Base-by-base conservation (phyloP, 2,329 filamentous ascomycete species). In the Botrytis aclada region DNA sequence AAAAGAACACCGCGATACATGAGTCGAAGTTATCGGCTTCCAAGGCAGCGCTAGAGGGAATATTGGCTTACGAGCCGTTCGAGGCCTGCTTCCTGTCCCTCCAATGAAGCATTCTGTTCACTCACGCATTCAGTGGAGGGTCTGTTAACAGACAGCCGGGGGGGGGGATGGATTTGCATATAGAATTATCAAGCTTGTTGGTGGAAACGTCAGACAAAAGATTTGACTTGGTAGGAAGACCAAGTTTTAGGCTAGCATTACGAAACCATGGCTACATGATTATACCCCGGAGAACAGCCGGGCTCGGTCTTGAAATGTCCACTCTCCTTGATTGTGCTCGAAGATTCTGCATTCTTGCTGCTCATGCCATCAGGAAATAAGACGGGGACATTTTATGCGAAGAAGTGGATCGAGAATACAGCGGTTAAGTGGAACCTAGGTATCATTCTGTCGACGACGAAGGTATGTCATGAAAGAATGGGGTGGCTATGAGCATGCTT, bases 271-370 rank as follows among this genome's bases (percentile, higher is more conserved):
- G 79, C 81, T 3, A 83, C 83, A 1, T 83, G 84, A 58, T 81
- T 83, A 60, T 72, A 79, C 6, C 75, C 73, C 1, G 82, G 81
- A 4, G 78, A 79, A 5, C 83, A 85, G 74, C 78, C 84, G 14
- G 84, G 82, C 25, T 85, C 83, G 84, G 84, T 83, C 2, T 74
- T 85, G 18, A 85, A 85, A 83, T 80, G 83, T 25, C 77, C 80
- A 18, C 79, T 81, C 1, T 77, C 79, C 4, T 79, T 80, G 4
- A 70, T 78, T 2, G 69, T 83, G 16, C 75, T 81, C 5, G 75
- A 82, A 43, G 75, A 79, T 51, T 85, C 84, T 79, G 83, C 83
- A 3, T 83, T 85, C 69, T 80, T 83, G 9, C 79, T 81, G 20
- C 77, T 84, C 3, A 74, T 76, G 67, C 76, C 76, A 41, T 81